phyloP scores from a whole-genome alignment of 2,329 filamentous ascomycete species.

The Cordyceps cicadae region DNA sequence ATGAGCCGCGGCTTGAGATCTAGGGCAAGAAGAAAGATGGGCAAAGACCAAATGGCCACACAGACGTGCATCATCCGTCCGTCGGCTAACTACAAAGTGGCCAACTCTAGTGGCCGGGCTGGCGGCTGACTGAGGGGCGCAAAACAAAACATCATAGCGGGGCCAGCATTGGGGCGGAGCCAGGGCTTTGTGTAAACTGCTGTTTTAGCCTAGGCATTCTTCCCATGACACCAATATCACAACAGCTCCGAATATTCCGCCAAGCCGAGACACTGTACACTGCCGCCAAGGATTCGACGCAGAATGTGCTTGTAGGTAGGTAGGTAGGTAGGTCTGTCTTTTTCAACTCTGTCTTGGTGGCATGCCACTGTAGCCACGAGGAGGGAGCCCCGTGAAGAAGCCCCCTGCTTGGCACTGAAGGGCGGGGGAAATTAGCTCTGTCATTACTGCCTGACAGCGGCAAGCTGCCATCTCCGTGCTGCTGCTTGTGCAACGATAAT shows the following conservation, averaged over 20 bases:
- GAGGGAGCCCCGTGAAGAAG: too few species aligned
- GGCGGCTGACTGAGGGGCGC: slow-evolving; percentile 9
- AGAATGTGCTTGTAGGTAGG: too few species aligned
- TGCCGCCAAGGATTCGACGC: neutral
- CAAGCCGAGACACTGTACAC: neutral
- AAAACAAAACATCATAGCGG: slow-evolving; percentile 5
- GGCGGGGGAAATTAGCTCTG: too few species aligned
- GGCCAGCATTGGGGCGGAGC: slow-evolving; percentile 4
- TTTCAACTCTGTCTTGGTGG: too few species aligned
- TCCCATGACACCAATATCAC: neutral
- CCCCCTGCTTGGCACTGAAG: too few species aligned
- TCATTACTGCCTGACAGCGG: too few species aligned
- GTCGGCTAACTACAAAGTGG: neutral
- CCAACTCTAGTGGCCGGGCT: neutral
- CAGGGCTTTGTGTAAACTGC: neutral
- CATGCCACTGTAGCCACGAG: too few species aligned
- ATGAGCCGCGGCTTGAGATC: neutral
- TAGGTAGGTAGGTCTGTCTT: too few species aligned
- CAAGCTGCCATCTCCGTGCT: too few species aligned
- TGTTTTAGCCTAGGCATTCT: neutral
- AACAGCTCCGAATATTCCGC: neutral
- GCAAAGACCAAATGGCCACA: neutral
- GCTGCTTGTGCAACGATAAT: too few species aligned
- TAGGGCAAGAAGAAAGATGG: neutral
- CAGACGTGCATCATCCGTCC: neutral